Evolutionary conservation across 192 early-diverging fungal species (phyloP).

Genomic region (Coemansia umbellata): DNA sequence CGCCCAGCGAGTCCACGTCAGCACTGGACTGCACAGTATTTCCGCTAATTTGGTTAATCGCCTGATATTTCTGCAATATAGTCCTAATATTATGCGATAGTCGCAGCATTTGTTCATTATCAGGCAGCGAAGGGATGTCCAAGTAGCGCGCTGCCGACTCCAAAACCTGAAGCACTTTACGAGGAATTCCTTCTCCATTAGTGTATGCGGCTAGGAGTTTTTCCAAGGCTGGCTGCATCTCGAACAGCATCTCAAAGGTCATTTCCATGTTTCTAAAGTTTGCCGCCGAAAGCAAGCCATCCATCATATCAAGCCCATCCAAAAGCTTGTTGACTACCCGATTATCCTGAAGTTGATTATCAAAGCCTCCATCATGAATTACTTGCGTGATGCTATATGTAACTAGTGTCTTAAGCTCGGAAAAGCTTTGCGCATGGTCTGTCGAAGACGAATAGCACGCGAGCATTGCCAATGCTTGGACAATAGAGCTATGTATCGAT

Average conservation of each 20-base stretch:
- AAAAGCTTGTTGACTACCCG: slow-evolving; percentile 23
- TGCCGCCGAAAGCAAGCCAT: slow-evolving; percentile 43
- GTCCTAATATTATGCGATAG: slow-evolving; percentile 31
- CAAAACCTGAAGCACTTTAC: slow-evolving; percentile 29
- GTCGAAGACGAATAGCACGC: slow-evolving; percentile 29
- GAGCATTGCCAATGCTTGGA: slow-evolving; percentile 36
- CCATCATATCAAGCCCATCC: slow-evolving; percentile 51
- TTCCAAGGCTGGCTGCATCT: slow-evolving; percentile 31
- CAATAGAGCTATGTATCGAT: slow-evolving; percentile 39
- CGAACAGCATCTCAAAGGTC: slow-evolving; percentile 39
- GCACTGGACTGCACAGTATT: neutral
- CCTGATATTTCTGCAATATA: slow-evolving; percentile 29
- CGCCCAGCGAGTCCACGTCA: slow-evolving; percentile 24
- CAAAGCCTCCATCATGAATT: slow-evolving; percentile 1
- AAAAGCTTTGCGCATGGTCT: slow-evolving; percentile 27
- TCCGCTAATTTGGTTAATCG: neutral
- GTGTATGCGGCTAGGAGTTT: slow-evolving; percentile 24
- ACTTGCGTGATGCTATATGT: slow-evolving; percentile 14
- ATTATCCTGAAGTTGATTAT: slow-evolving; percentile 12
- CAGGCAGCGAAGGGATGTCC: slow-evolving; percentile 36
- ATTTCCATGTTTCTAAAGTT: slow-evolving; percentile 44
- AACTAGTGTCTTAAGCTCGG: slow-evolving; percentile 29
- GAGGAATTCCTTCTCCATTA: slow-evolving; percentile 20
- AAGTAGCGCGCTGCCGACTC: slow-evolving; percentile 41
- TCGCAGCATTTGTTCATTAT: slow-evolving; percentile 32